These are phyloP conservation scores for Fonsecaea erecta DNA, from an alignment of 2,329 filamentous ascomycete species.

Conservation along the genomic window DNA sequence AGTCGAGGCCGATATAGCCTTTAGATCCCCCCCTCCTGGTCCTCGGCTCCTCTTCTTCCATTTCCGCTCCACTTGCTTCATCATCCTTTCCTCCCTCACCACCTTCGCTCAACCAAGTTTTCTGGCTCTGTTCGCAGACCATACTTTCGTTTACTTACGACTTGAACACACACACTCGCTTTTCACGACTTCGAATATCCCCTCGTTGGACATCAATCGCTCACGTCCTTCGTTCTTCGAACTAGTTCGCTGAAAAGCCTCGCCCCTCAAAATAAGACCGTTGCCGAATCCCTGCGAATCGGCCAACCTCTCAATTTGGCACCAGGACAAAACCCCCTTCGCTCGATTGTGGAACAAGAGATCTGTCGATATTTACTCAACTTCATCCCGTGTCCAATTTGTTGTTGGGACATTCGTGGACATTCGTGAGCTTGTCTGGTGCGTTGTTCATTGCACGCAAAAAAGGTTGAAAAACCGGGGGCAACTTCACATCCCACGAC, in stretches of 20 bases:
- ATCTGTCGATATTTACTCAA: background rate
- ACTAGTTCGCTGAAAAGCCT: conserved; percentile 32
- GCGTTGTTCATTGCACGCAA: background rate
- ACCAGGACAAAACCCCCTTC: conserved; percentile 2
- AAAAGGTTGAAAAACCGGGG: background rate
- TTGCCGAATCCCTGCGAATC: conserved; percentile 2
- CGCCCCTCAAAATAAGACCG: conserved; percentile 1
- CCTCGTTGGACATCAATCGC: conserved; percentile 38
- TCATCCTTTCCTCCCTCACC: conserved; percentile 20
- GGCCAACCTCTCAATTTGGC: conserved; percentile 8
- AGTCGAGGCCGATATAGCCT: conserved; percentile 37
- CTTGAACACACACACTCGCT: conserved; percentile 35
- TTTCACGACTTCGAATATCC: conserved; percentile 31
- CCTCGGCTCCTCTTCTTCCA: conserved; percentile 32
- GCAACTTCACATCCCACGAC: background rate
- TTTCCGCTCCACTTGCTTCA: conserved; percentile 31
- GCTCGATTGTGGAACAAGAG: conserved; percentile 4
- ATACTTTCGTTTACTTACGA: conserved; percentile 37
- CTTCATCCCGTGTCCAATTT: background rate
- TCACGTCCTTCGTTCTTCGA: conserved; percentile 35
- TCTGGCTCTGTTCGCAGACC: conserved; percentile 39
- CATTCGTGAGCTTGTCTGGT: background rate
- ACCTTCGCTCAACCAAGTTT: conserved; percentile 34
- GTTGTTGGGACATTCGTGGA: background rate
- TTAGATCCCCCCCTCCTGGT: conserved; percentile 29